These are phyloP conservation scores for Bipolaris zeicola DNA, from an alignment of 2,329 filamentous ascomycete species.

Conservation along the genomic window DNA sequence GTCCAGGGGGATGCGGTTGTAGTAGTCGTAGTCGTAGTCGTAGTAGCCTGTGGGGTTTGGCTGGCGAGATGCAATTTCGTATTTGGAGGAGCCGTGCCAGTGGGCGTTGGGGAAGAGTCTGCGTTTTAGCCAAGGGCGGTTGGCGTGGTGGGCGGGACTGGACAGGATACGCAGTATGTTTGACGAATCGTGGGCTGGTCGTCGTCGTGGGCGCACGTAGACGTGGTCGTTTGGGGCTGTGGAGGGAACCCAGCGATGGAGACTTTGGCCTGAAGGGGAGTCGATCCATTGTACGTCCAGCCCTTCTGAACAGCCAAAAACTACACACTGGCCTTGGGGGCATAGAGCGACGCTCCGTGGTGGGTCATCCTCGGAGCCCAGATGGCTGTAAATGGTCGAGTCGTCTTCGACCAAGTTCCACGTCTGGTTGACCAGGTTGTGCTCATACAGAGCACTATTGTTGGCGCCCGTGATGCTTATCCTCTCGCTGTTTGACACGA, in stretches of 20 bases:
- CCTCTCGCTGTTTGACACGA: conserved; percentile 31
- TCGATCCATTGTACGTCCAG: conserved; percentile 69
- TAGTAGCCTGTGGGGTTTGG: conserved; percentile 1
- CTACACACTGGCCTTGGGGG: conserved; percentile 67
- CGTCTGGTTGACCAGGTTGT: conserved; percentile 37
- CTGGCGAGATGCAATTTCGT: conserved; percentile 19
- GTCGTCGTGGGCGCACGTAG: conserved; percentile 65
- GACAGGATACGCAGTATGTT: conserved; percentile 68
- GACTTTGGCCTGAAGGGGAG: conserved; percentile 55
- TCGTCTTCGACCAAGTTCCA: conserved; percentile 41
- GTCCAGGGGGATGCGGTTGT: conserved; percentile 66
- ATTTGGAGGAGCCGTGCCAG: conserved; percentile 32
- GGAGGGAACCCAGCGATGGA: conserved; percentile 63
- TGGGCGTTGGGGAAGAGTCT: conserved; percentile 26
- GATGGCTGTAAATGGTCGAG: conserved; percentile 55
- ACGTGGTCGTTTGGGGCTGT: conserved; percentile 60
- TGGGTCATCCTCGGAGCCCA: conserved; percentile 66
- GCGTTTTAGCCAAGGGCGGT: conserved; percentile 24
- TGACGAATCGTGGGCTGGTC: conserved; percentile 57
- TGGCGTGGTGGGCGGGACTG: conserved; percentile 50
- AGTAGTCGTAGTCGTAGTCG: conserved; percentile 58
- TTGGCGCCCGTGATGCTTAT: conserved; percentile 30
- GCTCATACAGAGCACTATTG: conserved; percentile 25
- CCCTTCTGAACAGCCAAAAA: conserved; percentile 67
- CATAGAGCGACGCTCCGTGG: conserved; percentile 70